A percentile compares a stretch with the other conserved stretches of the same genome.
phyloP scores from a whole-genome alignment of 2,329 filamentous ascomycete species.

The Fusarium tjaetaba region DNA sequence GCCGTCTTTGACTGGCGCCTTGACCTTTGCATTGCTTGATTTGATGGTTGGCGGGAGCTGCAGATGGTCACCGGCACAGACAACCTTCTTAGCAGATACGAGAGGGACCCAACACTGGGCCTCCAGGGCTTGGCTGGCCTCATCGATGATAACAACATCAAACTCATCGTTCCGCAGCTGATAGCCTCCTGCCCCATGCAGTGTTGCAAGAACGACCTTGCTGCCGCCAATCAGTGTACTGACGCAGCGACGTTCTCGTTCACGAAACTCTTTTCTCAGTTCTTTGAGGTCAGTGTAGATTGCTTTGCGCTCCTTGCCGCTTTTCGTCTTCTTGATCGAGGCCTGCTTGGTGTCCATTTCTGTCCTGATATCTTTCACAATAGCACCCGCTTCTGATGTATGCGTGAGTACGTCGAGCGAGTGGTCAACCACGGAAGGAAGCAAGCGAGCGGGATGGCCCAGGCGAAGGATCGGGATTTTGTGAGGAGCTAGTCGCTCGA shows the following conservation, averaged over 20 bases:
- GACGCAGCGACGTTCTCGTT: slow-evolving; percentile 85
- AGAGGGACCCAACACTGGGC: slow-evolving; percentile 97
- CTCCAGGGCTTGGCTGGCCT: slow-evolving; percentile 94
- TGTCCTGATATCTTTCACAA: slow-evolving; percentile 87
- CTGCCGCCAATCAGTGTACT: slow-evolving; percentile 77
- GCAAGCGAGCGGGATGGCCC: slow-evolving; percentile 89
- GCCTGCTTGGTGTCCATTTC: slow-evolving; percentile 95
- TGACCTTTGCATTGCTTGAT: slow-evolving; percentile 68
- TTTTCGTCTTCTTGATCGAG: slow-evolving; percentile 86
- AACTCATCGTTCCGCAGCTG: slow-evolving; percentile 84
- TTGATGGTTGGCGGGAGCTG: slow-evolving; percentile 97
- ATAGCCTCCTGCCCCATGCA: slow-evolving; percentile 90
- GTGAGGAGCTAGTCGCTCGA: slow-evolving; percentile 86
- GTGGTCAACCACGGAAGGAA: slow-evolving; percentile 88
- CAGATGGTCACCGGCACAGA: slow-evolving; percentile 93
- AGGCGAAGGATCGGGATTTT: slow-evolving; percentile 89
- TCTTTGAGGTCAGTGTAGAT: slow-evolving; percentile 89
- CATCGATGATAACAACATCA: slow-evolving; percentile 94
- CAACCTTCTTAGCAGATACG: slow-evolving; percentile 80
- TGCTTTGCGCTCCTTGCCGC: slow-evolving; percentile 78
- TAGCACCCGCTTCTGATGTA: slow-evolving; percentile 87
- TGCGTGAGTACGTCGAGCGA: slow-evolving; percentile 91
- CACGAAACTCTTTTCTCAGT: slow-evolving; percentile 86
- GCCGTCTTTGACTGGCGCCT: slow-evolving; percentile 51
- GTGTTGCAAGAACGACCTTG: slow-evolving; percentile 89